These are phyloP conservation scores for Penicillium vulpinum DNA, from an alignment of 2,329 filamentous ascomycete species.

Conservation along the genomic window DNA sequence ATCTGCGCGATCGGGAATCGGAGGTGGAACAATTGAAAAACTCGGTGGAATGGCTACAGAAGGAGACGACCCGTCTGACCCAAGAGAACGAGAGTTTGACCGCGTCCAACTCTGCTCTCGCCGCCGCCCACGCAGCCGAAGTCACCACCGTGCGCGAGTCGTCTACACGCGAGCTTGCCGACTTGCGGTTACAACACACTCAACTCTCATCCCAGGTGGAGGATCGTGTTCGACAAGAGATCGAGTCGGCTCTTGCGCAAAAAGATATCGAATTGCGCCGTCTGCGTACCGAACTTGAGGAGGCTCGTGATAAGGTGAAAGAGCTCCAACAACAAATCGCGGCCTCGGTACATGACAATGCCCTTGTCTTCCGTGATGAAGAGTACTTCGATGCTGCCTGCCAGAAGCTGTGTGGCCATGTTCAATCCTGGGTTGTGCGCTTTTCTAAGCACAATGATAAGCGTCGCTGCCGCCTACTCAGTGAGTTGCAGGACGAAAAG, in stretches of 20 bases:
- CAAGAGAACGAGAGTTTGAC: slow-evolving; percentile 80
- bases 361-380: slow-evolving; percentile 79
- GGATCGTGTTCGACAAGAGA: slow-evolving; percentile 60
- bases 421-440: slow-evolving; percentile 95
- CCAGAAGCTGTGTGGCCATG: slow-evolving; percentile 90
- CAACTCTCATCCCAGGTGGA: slow-evolving; percentile 65
- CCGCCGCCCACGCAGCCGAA: slow-evolving; percentile 71
- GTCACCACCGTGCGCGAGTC: slow-evolving; percentile 64
- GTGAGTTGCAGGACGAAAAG: slow-evolving; percentile 86
- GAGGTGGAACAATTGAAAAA: slow-evolving; percentile 82
- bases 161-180: slow-evolving; percentile 67
- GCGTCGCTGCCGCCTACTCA: slow-evolving; percentile 77
- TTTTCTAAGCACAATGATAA: slow-evolving; percentile 98
- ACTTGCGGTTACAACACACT: slow-evolving; percentile 63
- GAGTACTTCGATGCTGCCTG: slow-evolving; percentile 95
- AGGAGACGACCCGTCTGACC: slow-evolving; percentile 76
- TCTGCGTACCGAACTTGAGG: slow-evolving; percentile 74
- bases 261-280: slow-evolving; percentile 82
- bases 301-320: slow-evolving; percentile 63
- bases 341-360: slow-evolving; percentile 63
- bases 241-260: slow-evolving; percentile 66
- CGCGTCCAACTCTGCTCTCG: slow-evolving; percentile 74
- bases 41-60: slow-evolving; percentile 75
- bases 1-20: slow-evolving; percentile 77
- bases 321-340: slow-evolving; percentile 61